Base-by-base conservation (phyloP, 441 rosid genomes). In the Arabidopsis hybrid region DNA sequence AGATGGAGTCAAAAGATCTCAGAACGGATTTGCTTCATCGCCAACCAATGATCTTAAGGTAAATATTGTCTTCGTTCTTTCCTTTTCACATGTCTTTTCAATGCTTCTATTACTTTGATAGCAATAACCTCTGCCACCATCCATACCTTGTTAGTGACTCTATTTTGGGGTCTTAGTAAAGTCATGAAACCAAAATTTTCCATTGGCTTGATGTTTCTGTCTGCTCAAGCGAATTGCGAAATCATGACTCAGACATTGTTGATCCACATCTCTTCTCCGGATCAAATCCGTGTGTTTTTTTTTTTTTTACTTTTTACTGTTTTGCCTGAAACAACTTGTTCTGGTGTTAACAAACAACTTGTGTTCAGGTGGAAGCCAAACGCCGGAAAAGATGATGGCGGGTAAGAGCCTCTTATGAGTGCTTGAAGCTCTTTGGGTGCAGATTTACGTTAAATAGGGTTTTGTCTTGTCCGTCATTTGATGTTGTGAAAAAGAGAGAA, bases 1-100 rank as follows among this genome's bases (percentile, higher is more conserved):
- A 56, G 88, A 79, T 79, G 45, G 39, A 16, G 72, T 80, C 49
- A 91, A 89, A 80, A 83, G 83, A 79, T 61, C 96, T 53, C 67
- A 79, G 67, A 88, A 88, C 78, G 79, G 83, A 42, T 91, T 80
- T 52, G 56, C 83, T 2, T 83, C 81, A 65, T 84, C 92, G 16
- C 83, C 91, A 60, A 78, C 82, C 18, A 75, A 78, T 61, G 95
- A 92, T 64, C 76, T 69, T 60, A 86, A 86, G 92, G 97, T 86
- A 2, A 8, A 43, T 71, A 40, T 56, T 61, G 1, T 57, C 52
- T 70, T 42, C 31, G 50, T 6, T 16, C 43, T 29, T 60, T 5
- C 26, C 0, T 42, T 17, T 34, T 8, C 8, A 4, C 50, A 6
- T 43, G 4, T 40, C 6, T 50, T 8, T 21, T 51, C n/a, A 9